Base-by-base conservation (phyloP, 169 alveolate species). In the Eimeria maxima region DNA sequence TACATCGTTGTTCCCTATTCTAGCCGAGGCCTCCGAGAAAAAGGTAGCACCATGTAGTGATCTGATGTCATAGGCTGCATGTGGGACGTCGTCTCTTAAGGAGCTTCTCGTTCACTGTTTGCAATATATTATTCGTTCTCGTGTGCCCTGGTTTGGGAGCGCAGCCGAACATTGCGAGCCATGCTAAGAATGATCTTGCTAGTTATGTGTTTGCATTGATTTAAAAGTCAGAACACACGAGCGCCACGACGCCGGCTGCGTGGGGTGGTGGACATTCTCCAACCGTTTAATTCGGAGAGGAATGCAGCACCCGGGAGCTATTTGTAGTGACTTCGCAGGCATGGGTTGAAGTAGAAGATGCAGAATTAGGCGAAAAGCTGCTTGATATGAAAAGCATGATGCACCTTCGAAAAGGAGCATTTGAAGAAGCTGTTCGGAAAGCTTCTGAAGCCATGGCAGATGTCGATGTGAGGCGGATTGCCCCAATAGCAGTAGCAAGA, bases 361-460 rank as follows among this genome's bases (percentile, higher is more conserved):
- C 91, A 11, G 91, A 83, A 27, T 27, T 83, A 50, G 27, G 91
- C 91, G 91, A 50, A 83, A 83, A 83, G 91, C 47, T 83, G 91
- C 71, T 83, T 27, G 67, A 24, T 24, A 38, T 83, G 50, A 83
- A 53, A 11, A 83, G 65, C 74, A 50, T 38, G 13, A 83, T 83
- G 91, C 67, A 45, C 50, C 91, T 83, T 29, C 91, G 91, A 47
- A 83, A 27, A 57, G 91, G 91, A 24, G 71, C 71, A 4, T 57
- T 83, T 53, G 91, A 83, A n/a, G 91, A 83, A 50, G 91, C 91
- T 53, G 74, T 83, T 10, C 47, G 74, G 67, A 83, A 57, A 63
- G 91, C 91, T 11, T 53, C 29, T 60, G 91, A 83, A 57, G 91
- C 91, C 50, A 83, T 83, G 91, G 24, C 57, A 13, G 91, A 83